A percentile compares a stretch with the other conserved stretches of the same genome.
phyloP scores from a whole-genome alignment of 2,329 filamentous ascomycete species.

The Paecilomyces variotii region DNA sequence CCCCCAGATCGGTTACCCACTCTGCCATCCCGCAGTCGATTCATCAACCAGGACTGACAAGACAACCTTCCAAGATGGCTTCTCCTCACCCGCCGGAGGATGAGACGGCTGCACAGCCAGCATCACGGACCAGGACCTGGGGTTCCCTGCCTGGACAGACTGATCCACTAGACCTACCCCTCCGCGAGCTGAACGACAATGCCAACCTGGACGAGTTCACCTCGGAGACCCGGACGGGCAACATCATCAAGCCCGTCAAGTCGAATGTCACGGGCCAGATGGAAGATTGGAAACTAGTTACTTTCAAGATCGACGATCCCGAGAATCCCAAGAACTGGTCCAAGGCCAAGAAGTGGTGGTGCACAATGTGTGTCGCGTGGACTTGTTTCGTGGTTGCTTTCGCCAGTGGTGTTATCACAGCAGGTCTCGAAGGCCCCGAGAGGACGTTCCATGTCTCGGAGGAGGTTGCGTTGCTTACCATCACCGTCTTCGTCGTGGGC shows the following conservation, averaged over 20 bases:
- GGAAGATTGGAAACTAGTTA: slow-evolving; percentile 56
- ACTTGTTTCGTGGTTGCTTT: slow-evolving; percentile 70
- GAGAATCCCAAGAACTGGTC: slow-evolving; percentile 84
- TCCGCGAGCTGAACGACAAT: slow-evolving; percentile 52
- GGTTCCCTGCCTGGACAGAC: slow-evolving; percentile 11
- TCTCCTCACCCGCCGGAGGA: slow-evolving; percentile 1
- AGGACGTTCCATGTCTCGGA: slow-evolving; percentile 59
- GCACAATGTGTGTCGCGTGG: slow-evolving; percentile 73
- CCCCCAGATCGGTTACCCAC: background rate
- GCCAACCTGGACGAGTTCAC: slow-evolving; percentile 62
- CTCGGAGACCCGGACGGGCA: slow-evolving; percentile 52
- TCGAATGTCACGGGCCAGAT: slow-evolving; percentile 48
- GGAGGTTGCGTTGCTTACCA: slow-evolving; percentile 63
- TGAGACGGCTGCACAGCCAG: slow-evolving; percentile 2
- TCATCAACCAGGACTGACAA: slow-evolving; percentile 1
- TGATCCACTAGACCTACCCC: slow-evolving; percentile 53
- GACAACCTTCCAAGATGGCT: slow-evolving; percentile 2
- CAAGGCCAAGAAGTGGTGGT: slow-evolving; percentile 71
- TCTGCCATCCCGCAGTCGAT: background rate
- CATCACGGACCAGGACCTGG: slow-evolving; percentile 18
- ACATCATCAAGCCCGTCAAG: slow-evolving; percentile 48
- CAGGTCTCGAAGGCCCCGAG: slow-evolving; percentile 59
- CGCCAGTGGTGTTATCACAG: slow-evolving; percentile 66
- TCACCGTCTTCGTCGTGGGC: slow-evolving; percentile 72
- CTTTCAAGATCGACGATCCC: slow-evolving; percentile 62